These are phyloP conservation scores for Thermochaetoides thermophila DNA, from an alignment of 495 filamentous ascomycete species.

Conservation along the genomic window DNA sequence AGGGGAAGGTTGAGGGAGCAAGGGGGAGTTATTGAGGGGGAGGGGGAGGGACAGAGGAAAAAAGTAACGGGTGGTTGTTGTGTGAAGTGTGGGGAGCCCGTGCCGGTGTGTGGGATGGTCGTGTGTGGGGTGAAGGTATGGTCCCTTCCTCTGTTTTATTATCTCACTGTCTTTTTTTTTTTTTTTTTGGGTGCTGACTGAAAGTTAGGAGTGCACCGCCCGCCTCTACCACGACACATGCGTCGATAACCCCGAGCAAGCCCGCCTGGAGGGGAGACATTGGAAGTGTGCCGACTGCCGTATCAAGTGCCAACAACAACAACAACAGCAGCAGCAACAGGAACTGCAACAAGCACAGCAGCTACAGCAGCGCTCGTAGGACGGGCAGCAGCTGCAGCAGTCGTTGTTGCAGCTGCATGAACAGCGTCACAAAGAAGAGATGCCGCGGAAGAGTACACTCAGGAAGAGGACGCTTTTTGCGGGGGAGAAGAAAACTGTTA, in stretches of 20 bases:
- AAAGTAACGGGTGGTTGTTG: conserved; percentile 25
- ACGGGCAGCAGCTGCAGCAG: no score
- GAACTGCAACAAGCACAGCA: no score
- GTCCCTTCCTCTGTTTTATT: no score
- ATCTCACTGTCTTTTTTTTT: conserved; percentile 3
- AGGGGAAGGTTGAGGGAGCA: conserved; percentile 7
- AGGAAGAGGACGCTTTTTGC: no score
- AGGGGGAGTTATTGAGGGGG: conserved; percentile 9
- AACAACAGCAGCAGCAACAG: no score
- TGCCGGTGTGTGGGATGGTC: conserved; percentile 22
- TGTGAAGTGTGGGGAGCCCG: conserved; percentile 22
- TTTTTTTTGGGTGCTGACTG: conserved; percentile 6
- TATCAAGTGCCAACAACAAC: no score
- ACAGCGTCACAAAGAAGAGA: no score
- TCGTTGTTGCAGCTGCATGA: no score
- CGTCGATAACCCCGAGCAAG: conserved; percentile 9
- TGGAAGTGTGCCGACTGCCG: no score
- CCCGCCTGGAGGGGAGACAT: conserved; percentile 1
- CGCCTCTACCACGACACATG: conserved; percentile 17
- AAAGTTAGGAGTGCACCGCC: conserved; percentile 20
- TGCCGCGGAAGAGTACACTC: no score
- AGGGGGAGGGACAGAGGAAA: conserved; percentile 3
- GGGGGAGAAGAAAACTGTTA: no score
- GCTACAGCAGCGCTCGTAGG: no score
- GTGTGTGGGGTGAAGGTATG: conserved; percentile 31